These are phyloP conservation scores for Verticillium isaacii DNA, from an alignment of 2,329 filamentous ascomycete species.

Conservation along the genomic window DNA sequence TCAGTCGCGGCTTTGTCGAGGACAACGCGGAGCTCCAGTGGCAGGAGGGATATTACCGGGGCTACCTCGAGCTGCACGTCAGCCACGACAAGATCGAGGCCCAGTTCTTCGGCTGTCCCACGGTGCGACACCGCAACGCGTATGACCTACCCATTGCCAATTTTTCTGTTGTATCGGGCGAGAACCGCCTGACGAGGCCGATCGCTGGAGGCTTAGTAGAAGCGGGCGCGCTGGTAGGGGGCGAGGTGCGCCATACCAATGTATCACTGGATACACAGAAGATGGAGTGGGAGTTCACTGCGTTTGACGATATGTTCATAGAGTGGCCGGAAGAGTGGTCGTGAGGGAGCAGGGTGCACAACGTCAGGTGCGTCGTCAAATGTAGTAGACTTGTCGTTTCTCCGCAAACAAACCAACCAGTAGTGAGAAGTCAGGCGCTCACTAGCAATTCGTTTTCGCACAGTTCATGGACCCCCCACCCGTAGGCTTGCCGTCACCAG, in stretches of 20 bases:
- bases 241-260: slow-evolving; percentile 39
- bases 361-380: no score
- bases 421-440: no score
- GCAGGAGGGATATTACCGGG: slow-evolving; percentile 69
- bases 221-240: slow-evolving; percentile 50
- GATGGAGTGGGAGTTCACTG: slow-evolving; percentile 2
- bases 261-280: slow-evolving; percentile 35
- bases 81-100: slow-evolving; percentile 54
- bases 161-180: slow-evolving; percentile 61
- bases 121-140: slow-evolving; percentile 52
- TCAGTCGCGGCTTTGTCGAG: slow-evolving; percentile 34
- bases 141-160: slow-evolving; percentile 65
- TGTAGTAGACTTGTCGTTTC: no score
- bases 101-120: slow-evolving; percentile 52
- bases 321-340: not conserved
- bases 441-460: no score
- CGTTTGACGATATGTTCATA: slow-evolving; percentile 1
- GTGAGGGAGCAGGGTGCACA: not conserved
- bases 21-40: slow-evolving; percentile 62
- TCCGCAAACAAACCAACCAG: no score
- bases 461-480: no score
- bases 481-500: no score
- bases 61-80: slow-evolving; percentile 64
- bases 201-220: slow-evolving; percentile 39
- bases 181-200: slow-evolving; percentile 48